Percentiles rank a stretch among this genome's conserved stretches.
Conservation (phyloP, 352 stramenopile genomes). For the Peronospora destructor region DNA sequence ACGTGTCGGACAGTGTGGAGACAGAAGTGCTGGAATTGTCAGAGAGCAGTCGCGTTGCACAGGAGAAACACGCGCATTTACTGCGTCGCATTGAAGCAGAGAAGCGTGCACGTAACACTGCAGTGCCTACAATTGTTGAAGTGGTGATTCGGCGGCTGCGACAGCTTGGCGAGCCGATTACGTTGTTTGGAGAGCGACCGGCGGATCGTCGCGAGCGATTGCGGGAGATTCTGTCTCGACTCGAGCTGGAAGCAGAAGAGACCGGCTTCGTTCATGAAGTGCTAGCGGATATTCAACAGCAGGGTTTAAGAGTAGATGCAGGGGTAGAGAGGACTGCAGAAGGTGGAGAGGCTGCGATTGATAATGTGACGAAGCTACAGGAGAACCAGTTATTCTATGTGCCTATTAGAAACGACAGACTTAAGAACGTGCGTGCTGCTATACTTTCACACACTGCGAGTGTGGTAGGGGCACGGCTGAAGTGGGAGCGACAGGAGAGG, state of each 20-base stretch:
- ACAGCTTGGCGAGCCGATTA: slow-evolving; percentile 87
- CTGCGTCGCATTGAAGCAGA: slow-evolving; percentile 87
- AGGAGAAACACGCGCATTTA: slow-evolving; percentile 85
- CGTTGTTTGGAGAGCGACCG: slow-evolving; percentile 93
- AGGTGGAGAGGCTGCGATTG: slow-evolving; percentile 3
- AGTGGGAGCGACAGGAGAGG: slow-evolving; percentile 43
- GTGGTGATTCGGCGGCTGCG: slow-evolving; percentile 89
- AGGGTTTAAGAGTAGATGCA: slow-evolving; percentile 13
- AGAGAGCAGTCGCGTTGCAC: slow-evolving; percentile 69
- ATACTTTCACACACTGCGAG: slow-evolving; percentile 80
- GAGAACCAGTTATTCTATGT: slow-evolving; percentile 84
- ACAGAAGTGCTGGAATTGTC: slow-evolving; percentile 82
- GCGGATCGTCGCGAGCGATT: slow-evolving; percentile 92
- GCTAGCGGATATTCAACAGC: slow-evolving; percentile 43
- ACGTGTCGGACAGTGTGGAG: slow-evolving; percentile 63
- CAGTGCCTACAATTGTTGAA: slow-evolving; percentile 89
- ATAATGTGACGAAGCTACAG: slow-evolving; percentile 21
- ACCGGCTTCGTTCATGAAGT: slow-evolving; percentile 56
- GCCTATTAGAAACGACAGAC: slow-evolving; percentile 56
- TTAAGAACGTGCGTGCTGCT: slow-evolving; percentile 75
- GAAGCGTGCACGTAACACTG: slow-evolving; percentile 84
- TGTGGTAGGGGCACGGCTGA: slow-evolving; percentile 50
- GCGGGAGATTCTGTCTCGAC: slow-evolving; percentile 80
- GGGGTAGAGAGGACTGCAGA: slow-evolving; percentile 1
- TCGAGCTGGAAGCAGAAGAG: slow-evolving; percentile 69